Evolutionary conservation across 305 asterid species (phyloP).

Genomic region (Lippia alba): DNA sequence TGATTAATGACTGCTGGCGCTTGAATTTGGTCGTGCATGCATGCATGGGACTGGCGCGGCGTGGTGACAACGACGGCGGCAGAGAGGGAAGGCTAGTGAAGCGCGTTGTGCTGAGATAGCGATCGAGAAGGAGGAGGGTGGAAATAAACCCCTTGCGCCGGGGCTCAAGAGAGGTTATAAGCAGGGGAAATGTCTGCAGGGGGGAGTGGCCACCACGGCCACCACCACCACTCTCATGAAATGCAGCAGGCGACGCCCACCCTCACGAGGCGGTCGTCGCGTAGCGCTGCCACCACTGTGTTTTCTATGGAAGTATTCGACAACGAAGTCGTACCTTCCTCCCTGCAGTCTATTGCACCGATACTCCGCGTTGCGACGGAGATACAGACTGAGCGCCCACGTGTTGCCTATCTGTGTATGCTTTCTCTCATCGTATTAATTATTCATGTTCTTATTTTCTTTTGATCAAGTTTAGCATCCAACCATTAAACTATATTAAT

Average conservation of each 20-base stretch:
- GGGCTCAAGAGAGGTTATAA: not conserved
- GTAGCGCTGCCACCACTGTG: conserved; percentile 86
- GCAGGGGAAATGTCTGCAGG: conserved; percentile 51
- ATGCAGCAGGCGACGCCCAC: conserved; percentile 38
- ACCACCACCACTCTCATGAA: conserved; percentile 37
- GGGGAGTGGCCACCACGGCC: conserved; percentile 50
- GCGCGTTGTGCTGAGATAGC: not conserved
- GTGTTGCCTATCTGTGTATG: conserved; percentile 95
- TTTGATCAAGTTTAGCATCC: no score
- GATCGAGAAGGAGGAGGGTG: not conserved
- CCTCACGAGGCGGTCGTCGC: conserved; percentile 80
- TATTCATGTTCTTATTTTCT: no score
- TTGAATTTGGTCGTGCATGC: not conserved
- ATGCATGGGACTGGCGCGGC: not conserved
- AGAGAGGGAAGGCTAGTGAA: not conserved
- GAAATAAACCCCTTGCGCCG: not conserved
- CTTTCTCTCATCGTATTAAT: not conserved
- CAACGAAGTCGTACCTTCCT: conserved; percentile 97
- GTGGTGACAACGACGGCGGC: not conserved
- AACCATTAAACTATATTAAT: no score
- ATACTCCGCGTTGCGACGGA: conserved; percentile 94
- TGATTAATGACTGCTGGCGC: no score
- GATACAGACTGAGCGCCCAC: conserved; percentile 85
- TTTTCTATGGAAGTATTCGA: conserved; percentile 97
- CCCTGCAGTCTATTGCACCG: conserved; percentile 91